Evolutionary conservation across 805 yeast genomes (phyloP), one percentile per base, ranked within the genome.

Genomic region (Kluyveromyces siamensis): DNA sequence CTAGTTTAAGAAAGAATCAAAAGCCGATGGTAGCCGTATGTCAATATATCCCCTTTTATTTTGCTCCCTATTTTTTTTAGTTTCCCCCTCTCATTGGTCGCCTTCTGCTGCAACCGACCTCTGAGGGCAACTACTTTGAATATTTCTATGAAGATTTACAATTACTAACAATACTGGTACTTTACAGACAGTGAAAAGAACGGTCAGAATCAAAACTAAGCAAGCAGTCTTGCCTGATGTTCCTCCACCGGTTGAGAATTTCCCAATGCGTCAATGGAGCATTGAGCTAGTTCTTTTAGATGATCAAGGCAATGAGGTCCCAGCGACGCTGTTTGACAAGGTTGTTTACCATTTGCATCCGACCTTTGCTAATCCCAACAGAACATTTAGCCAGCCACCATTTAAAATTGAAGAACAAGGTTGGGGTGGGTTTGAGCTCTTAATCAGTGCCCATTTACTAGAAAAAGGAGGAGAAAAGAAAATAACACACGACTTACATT

Each of bases 381-480:
- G 97, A 65, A 74, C 84, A 11, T 66, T 88, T 62, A 87, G 85
- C 61, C 83, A 82, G 60, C 78, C 85, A 9, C 99, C 99, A 10
- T 91, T 90, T 70, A 77, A 70, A 61, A 84, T 91, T 49, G 86
- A 81, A 60, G 99, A 91, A 66, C 83, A 87, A 70, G 99, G 99
- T 46, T 91, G 99, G 98, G 99, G 98, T 65, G 98, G 91, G 56
- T 91, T 91, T 61, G 96, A 90, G 62, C 76, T 93, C 63, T 86
- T 86, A 37, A 82, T 93, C 52, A 75, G 85, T 35, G 72, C 90
- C 40, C 84, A 84, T 52, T 71, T 86, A 41, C 75, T 83, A 17
- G 98, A 95, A 51, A 86, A 84, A 62, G 85, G 83, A 48, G 98
- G 98, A 44, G 97, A 90, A 66, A 77, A 84, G 52, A 86, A 86